These are phyloP conservation scores for Pestalotiopsis sp. DNA, from an alignment of 2,329 filamentous ascomycete species.

Conservation along the genomic window DNA sequence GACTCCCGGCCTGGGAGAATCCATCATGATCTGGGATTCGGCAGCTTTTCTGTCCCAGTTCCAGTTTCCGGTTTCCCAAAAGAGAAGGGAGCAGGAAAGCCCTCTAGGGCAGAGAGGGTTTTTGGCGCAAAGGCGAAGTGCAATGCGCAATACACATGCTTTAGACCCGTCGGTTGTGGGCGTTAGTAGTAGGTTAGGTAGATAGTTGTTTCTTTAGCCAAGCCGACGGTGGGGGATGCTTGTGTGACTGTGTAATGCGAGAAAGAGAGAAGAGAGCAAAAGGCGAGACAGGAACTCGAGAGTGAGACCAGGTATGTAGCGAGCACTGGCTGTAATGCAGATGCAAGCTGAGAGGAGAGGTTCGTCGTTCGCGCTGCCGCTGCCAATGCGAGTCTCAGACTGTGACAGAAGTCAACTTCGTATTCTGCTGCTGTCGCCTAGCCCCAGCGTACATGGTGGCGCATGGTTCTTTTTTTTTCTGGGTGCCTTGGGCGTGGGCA, in stretches of 20 bases:
- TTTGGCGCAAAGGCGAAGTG: constrained; percentile 6
- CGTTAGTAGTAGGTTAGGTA: background rate
- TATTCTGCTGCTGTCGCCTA: constrained; percentile 11
- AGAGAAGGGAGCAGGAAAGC: constrained; percentile 2
- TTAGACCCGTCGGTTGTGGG: background rate
- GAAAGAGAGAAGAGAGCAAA: background rate
- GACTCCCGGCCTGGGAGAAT: constrained; percentile 52
- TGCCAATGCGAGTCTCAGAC: constrained; percentile 5
- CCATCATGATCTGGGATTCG: constrained; percentile 41
- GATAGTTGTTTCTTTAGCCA: background rate
- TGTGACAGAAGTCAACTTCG: constrained; percentile 3
- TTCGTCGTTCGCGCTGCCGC: background rate
- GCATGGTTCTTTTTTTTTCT: background rate
- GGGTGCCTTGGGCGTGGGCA: background rate
- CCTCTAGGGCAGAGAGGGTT: background rate
- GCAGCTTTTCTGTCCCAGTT: background rate
- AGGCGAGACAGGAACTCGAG: background rate
- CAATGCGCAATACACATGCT: constrained; percentile 1
- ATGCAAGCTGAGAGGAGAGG: too few relatives aligned
- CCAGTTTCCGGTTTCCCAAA: background rate
- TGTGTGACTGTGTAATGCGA: background rate
- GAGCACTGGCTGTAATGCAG: background rate
- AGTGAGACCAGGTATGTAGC: background rate
- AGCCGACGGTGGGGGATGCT: background rate
- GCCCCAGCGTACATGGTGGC: constrained; percentile 7